Evolutionary conservation across 352 stramenopile genomes (phyloP).

Genomic region (Globisporangium middletonii): DNA sequence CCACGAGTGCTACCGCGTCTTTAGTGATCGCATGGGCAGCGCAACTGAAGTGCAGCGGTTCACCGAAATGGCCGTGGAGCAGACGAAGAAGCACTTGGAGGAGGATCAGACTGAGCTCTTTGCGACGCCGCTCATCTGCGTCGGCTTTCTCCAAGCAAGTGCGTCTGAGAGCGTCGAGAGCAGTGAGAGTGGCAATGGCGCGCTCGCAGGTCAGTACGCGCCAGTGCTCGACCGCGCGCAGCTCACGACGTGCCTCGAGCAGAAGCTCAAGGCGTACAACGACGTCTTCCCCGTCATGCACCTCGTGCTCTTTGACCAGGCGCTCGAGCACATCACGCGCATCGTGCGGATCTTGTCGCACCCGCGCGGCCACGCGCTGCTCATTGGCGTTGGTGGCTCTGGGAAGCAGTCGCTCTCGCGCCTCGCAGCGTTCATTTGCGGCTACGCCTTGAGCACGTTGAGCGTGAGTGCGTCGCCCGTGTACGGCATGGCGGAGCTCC

Average conservation of each 20-base stretch:
- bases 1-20: constrained; percentile 90
- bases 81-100: constrained; percentile 85
- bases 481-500: constrained; percentile 78
- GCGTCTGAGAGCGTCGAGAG: constrained; percentile 1
- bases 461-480: constrained; percentile 40
- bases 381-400: constrained; percentile 80
- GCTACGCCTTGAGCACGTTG: constrained; percentile 63
- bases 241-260: constrained; percentile 49
- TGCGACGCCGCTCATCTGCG: constrained; percentile 58
- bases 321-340: constrained; percentile 83
- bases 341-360: constrained; percentile 84
- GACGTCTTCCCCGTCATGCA: constrained; percentile 91
- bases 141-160: constrained; percentile 40
- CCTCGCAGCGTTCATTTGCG: constrained; percentile 85
- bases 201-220: constrained; percentile 26
- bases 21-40: constrained; percentile 85
- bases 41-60: constrained; percentile 73
- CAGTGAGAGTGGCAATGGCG: constrained; percentile 4
- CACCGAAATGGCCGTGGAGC: constrained; percentile 75
- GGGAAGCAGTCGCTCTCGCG: constrained; percentile 90
- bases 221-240: constrained; percentile 47
- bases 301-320: constrained; percentile 90
- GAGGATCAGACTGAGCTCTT: constrained; percentile 76
- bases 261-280: constrained; percentile 85
- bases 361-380: constrained; percentile 71